Base-by-base conservation (phyloP, 768 basidiomycete genomes). In the Boletus sp. region DNA sequence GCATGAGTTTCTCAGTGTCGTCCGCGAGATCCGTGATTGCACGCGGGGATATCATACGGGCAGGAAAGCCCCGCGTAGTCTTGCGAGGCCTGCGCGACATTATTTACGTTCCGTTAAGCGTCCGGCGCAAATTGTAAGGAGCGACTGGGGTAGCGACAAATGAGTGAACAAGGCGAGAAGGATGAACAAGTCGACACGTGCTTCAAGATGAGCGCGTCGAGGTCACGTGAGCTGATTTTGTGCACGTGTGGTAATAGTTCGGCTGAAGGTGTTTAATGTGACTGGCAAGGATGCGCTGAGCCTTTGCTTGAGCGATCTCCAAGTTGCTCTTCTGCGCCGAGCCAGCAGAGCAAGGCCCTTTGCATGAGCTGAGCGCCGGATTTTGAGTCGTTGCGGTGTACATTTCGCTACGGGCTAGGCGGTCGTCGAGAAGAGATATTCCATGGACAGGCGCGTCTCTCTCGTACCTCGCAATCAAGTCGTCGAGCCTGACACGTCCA, bases 401-500 rank as follows among this genome's bases (percentile, higher is more conserved):
- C 24, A 24, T 24, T 24, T 24, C 24, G 3, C 24, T 24, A 24
- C 24, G 24, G 24, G 24, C 24, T 24, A 40, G 30, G 30, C 24
- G 15, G 28, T 18, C 46, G 39, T 28, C 10, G 33, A 41, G 39
- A 41, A 32, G 46, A 52, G 41, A 28, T 15, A 18, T 44, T 48
- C 32, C 55, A 80, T 80, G 80, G 73, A 75, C 51, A 79, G 75
- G 79, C 77, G 65, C 60, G 75, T 70, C 61, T 60, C 48, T 60
- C 24, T 68, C 50, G 59, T 42, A 58, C 39, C 35, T 66, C 30
- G 37, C 29, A 53, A 36, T 28, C 29, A 47, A 51, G 39, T 46
- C 17, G 42, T 45, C 47, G 41, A 51, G 50, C 54, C 63, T 70
- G 54, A 65, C 52, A 40, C 54, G 46, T 20, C 17, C 24, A 11